Percentiles rank a stretch among this genome's conserved stretches.
phyloP scores from a whole-genome alignment of 2,329 filamentous ascomycete species.

The Zopfia rhizophila region DNA sequence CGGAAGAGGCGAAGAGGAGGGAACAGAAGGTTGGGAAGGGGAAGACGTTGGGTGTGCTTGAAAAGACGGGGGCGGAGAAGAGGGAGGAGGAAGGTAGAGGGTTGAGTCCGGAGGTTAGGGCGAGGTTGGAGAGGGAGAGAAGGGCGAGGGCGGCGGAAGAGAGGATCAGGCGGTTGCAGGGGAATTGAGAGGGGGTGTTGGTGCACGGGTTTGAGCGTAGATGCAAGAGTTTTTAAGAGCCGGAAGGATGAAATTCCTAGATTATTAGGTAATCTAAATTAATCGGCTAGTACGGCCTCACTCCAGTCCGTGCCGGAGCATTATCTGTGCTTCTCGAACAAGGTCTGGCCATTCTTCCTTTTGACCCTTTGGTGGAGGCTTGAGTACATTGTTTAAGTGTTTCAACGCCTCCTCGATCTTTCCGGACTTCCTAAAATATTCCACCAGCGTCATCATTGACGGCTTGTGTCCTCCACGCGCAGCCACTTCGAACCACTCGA shows the following conservation, averaged over 20 bases:
- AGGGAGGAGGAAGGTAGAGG: constrained; percentile 86
- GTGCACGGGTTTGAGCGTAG: too few species aligned
- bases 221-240: too few species aligned
- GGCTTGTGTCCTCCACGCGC: constrained; percentile 40
- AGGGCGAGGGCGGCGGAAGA: constrained; percentile 93
- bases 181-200: too few species aligned
- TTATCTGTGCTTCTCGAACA: constrained; percentile 35
- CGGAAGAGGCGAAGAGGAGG: constrained; percentile 60
- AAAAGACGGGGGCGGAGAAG: constrained; percentile 81
- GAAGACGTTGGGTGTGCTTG: constrained; percentile 65
- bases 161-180: constrained; percentile 70
- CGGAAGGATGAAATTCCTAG: too few species aligned
- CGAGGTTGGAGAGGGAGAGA: constrained; percentile 85
- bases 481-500: constrained; percentile 46
- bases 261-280: too few species aligned
- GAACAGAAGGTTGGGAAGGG: constrained; percentile 61
- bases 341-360: constrained; percentile 41
- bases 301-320: too few species aligned
- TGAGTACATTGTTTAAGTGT: constrained; percentile 27
- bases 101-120: constrained; percentile 86
- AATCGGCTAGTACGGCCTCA: too few species aligned
- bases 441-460: constrained; percentile 37
- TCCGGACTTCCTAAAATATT: constrained; percentile 27
- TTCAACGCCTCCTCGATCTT: constrained; percentile 26
- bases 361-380: constrained; percentile 23